Percentiles rank a stretch among this genome's conserved stretches.
Evolutionary conservation across 495 filamentous ascomycete species (phyloP).

Genomic region (Penicillium coprophilum): DNA sequence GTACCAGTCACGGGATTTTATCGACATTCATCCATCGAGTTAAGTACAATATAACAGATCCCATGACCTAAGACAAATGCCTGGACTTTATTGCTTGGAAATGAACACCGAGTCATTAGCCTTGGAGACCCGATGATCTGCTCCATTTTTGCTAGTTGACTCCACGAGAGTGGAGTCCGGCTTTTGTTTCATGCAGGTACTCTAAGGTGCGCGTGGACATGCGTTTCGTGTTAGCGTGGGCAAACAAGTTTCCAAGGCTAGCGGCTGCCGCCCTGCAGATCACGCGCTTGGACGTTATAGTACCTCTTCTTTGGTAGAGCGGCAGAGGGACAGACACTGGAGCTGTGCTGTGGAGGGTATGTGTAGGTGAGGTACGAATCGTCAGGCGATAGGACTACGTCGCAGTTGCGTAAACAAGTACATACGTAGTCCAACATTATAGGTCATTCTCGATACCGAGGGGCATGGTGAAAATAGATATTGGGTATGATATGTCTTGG

Average conservation of each 20-base stretch:
- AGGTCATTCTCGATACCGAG: neutral
- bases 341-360: neutral
- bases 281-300: neutral
- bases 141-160: constrained; percentile 1
- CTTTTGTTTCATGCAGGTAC: constrained; percentile 14
- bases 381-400: neutral
- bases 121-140: constrained; percentile 12
- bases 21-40: neutral
- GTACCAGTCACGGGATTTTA: neutral
- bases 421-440: no score
- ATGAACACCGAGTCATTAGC: neutral
- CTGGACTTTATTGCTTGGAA: neutral
- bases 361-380: neutral
- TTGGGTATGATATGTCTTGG: neutral
- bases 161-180: constrained; percentile 9
- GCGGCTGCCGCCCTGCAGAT: neutral
- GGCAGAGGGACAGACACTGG: neutral
- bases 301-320: neutral
- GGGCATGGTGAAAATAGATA: neutral
- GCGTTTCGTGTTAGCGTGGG: neutral
- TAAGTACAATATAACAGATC: neutral
- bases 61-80: neutral
- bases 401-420: neutral
- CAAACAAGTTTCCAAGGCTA: neutral
- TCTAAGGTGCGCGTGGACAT: neutral